Evolutionary conservation across 192 early-diverging fungal species (phyloP).

Genomic region (Anaeromyces robustus): DNA sequence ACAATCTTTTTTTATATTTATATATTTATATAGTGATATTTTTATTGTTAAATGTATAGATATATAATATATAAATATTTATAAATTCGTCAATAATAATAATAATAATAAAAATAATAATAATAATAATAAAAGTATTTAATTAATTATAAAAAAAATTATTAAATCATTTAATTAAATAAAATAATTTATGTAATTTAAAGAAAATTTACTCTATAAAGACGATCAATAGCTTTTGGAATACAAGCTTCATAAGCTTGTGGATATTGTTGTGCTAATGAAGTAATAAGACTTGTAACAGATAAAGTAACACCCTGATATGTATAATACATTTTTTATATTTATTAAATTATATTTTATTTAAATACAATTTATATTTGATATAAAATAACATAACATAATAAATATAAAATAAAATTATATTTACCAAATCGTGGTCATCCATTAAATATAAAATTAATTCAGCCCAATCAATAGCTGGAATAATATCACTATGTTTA

Average conservation of each 20-base stretch:
- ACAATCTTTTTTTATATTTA: conserved; percentile 35
- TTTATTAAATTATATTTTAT: no score
- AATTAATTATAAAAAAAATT: no score
- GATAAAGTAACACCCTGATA: conserved; percentile 66
- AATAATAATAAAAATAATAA: not conserved
- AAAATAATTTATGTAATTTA: no score
- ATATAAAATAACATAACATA: no score
- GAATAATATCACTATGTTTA: conserved; percentile 75
- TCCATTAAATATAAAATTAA: conserved; percentile 70
- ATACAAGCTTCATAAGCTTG: conserved; percentile 62
- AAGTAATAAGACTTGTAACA: conserved; percentile 70
- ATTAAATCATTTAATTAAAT: no score
- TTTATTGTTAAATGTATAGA: no score
- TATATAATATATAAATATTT: no score
- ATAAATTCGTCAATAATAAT: no score
- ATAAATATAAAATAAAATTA: no score
- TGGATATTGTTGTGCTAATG: conserved; percentile 78
- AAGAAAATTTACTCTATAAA: conserved; percentile 46
- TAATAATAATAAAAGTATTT: not conserved
- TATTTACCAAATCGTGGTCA: conserved; percentile 60
- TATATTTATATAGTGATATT: no score
- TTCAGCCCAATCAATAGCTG: conserved; percentile 73
- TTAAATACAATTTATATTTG: no score
- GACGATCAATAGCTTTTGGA: conserved; percentile 57
- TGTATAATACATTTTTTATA: not conserved